Evolutionary conservation across 2,329 filamentous ascomycete species (phyloP), one percentile per base, ranked within the genome.

Genomic region (Penicillium expansum): DNA sequence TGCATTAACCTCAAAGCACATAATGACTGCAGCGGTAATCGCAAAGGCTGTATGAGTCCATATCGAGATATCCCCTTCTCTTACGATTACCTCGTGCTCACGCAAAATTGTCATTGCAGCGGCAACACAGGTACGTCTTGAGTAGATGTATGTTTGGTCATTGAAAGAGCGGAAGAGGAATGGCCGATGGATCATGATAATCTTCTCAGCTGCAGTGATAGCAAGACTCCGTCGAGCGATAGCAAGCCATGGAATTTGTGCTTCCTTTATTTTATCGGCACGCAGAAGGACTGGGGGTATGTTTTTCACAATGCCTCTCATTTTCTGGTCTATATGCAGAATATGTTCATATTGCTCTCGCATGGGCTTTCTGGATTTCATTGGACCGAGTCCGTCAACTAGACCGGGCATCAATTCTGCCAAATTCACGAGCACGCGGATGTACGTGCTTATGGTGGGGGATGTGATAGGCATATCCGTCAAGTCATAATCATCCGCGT

Each of bases 111-210:
- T 76, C 65, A 72, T 74, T 16, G 74, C 69, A 3, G 74, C 74
- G 0, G 74, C 70, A 13, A 75, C 63, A 48, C 74, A 77, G 1
- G 73, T 76, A 8, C 67, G 59, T 11, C 74, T 64, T 2, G 74
- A 74, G 14, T 72, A 71, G 22, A 52, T 62, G 45, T 73, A 74
- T 14, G 61, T 68, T 0, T 68, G 62, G 35, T 74, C 71, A 16
- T 66, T 55, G n/a, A 69, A 71, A 39, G 67, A 74, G 27, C 66
- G 67, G 27, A 72, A 74, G 7, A 76, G 52, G 37, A 75, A 75
- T 0, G 71, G 68, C 3, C 74, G 69, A 56, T 77, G 75, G 20
- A 77, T 75, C 73, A 77, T 76, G 62, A 76, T 76, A 51, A 76
- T 74, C 56, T 77, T 76, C 55, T 76, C 72, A 2, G 70, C 69